Conservation (phyloP, 108 stramenopile genomes). For the Discostella pseudostelligera region DNA sequence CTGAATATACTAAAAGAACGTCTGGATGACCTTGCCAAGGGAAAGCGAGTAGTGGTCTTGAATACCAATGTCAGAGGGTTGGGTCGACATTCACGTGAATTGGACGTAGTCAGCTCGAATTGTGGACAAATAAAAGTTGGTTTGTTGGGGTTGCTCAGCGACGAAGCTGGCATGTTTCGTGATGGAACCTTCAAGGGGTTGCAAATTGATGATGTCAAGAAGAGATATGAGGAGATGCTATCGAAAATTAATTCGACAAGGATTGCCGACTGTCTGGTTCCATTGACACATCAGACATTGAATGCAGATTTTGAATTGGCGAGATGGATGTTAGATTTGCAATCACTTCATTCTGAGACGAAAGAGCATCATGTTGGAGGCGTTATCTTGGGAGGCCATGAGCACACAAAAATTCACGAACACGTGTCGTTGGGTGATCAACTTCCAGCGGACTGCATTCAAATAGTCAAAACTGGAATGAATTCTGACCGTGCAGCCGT, state of each 20-base stretch:
- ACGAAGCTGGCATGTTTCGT: constrained; percentile 68
- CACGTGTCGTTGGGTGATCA: constrained; percentile 16
- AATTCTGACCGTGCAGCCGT: constrained; percentile 62
- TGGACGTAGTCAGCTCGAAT: constrained; percentile 33
- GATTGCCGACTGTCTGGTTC: constrained; percentile 45
- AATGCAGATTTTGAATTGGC: constrained; percentile 61
- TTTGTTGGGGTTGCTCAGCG: constrained; percentile 70
- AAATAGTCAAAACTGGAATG: constrained; percentile 68
- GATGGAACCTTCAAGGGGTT: constrained; percentile 67
- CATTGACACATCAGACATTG: constrained; percentile 70
- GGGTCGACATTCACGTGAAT: constrained; percentile 28
- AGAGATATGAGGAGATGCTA: constrained; percentile 33
- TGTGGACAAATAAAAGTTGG: constrained; percentile 48
- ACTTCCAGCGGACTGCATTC: constrained; percentile 10
- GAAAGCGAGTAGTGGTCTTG: constrained; percentile 39
- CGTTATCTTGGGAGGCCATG: constrained; percentile 82
- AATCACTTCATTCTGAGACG: neutral
- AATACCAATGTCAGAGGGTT: constrained; percentile 63
- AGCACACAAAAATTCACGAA: constrained; percentile 64
- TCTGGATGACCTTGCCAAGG: constrained; percentile 40
- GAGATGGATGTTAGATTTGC: constrained; percentile 26
- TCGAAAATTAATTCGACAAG: constrained; percentile 14
- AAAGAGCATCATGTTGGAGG: neutral
- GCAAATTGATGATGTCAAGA: constrained; percentile 51
- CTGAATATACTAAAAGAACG: constrained; percentile 46